Evolutionary conservation across 2,329 filamentous ascomycete genomes (phyloP).

Genomic region (Penicillium sp.): DNA sequence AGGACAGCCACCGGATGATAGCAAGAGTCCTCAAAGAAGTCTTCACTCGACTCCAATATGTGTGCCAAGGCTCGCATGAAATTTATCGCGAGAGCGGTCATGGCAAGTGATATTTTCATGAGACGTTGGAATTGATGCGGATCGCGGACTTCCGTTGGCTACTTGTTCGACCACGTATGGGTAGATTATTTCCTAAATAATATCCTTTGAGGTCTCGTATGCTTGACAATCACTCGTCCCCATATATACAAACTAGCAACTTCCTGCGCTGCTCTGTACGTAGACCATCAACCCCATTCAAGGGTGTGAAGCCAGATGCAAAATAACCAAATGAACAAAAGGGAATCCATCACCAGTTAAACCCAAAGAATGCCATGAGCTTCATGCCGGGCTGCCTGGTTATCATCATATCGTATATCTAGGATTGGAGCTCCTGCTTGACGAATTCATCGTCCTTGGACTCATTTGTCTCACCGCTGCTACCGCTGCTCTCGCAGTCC

Average conservation of each 20-base stretch:
- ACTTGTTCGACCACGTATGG: constrained; percentile 19
- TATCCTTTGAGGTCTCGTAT: constrained; percentile 29
- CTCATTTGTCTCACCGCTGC: constrained; percentile 6
- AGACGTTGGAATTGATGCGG: constrained; percentile 7
- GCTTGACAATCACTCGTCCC: constrained; percentile 8
- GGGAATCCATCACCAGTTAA: background rate
- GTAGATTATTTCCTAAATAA: constrained; percentile 23
- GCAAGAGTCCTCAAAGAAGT: constrained; percentile 23
- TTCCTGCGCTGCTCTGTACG: background rate
- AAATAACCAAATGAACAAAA: background rate
- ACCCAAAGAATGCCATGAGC: background rate
- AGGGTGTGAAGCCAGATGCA: background rate
- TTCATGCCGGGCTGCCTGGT: background rate
- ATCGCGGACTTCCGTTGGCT: constrained; percentile 9
- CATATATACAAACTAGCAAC: background rate
- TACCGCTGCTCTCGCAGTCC: constrained; percentile 10
- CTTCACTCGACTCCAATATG: constrained; percentile 15
- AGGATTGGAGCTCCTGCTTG: background rate
- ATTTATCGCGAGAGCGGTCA: constrained; percentile 17
- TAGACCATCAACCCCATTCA: background rate
- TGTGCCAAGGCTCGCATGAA: constrained; percentile 14
- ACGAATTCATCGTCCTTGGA: constrained; percentile 1
- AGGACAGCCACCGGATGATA: constrained; percentile 25
- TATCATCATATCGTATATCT: background rate
- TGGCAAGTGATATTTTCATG: constrained; percentile 16